A percentile compares a stretch with the other conserved stretches of the same genome.
phyloP scores from a whole-genome alignment of 495 filamentous ascomycete species.

The Xylaria bambusicola region DNA sequence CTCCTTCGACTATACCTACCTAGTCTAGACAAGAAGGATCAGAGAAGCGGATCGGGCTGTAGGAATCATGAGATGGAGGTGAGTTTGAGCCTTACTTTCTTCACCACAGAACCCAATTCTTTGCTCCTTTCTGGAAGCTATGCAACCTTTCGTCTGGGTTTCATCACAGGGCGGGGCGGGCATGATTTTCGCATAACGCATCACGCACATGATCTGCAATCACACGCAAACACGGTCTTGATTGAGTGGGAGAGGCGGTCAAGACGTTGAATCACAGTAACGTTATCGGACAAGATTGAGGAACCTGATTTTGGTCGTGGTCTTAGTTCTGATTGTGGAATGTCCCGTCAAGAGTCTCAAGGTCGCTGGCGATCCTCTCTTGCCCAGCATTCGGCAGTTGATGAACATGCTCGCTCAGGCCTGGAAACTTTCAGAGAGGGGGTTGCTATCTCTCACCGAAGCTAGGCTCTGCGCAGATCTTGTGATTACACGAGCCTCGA shows the following conservation, averaged over 20 bases:
- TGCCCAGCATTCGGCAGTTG: constrained; percentile 30
- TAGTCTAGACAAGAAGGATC: neutral
- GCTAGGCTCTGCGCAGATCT: constrained; percentile 31
- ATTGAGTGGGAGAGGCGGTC: constrained; percentile 16
- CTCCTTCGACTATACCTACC: neutral
- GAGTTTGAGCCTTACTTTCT: neutral
- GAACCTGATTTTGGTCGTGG: too few species aligned
- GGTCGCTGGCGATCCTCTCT: constrained; percentile 30
- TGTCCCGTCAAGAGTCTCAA: constrained; percentile 32
- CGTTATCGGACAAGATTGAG: constrained; percentile 19
- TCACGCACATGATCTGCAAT: constrained; percentile 21
- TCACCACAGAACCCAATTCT: neutral
- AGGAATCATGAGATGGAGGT: neutral
- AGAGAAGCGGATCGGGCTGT: neutral
- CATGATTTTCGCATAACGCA: constrained; percentile 14
- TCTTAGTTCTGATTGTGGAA: constrained; percentile 34
- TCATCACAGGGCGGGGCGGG: constrained; percentile 13
- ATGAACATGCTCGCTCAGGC: constrained; percentile 20
- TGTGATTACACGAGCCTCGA: constrained; percentile 33
- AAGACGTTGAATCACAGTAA: neutral
- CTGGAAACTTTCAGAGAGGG: constrained; percentile 20
- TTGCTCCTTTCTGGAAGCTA: constrained; percentile 7
- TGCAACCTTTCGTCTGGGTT: constrained; percentile 2
- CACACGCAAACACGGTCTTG: constrained; percentile 15
- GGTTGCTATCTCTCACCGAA: constrained; percentile 28